Conservation (phyloP, 208 protist species). For the Naegleria fowleri region DNA sequence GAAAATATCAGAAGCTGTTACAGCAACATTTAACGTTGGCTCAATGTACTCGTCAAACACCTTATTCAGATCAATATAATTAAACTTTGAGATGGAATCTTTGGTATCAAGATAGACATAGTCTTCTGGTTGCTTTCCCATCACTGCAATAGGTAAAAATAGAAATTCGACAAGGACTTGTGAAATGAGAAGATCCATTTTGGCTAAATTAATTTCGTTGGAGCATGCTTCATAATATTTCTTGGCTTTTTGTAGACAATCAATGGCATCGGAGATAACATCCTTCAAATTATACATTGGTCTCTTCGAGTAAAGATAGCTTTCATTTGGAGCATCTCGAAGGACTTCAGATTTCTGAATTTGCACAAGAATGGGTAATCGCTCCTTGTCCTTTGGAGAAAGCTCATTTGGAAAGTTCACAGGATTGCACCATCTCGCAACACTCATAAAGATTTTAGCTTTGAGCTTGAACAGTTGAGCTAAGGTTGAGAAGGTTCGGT, state of each 20-base stretch:
- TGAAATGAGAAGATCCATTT: background rate
- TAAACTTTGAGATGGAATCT: background rate
- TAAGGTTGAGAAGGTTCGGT: background rate
- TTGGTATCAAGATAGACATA: background rate
- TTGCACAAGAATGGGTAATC: background rate
- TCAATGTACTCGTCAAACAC: background rate
- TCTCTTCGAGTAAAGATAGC: background rate
- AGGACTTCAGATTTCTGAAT: background rate
- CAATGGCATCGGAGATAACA: background rate
- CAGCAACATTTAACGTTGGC: background rate
- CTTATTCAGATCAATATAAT: background rate
- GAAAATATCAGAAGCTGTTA: background rate
- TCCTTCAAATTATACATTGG: background rate
- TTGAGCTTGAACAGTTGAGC: background rate
- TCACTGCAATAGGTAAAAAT: background rate
- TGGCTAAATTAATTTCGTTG: background rate
- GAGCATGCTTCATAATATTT: background rate
- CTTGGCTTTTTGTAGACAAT: background rate
- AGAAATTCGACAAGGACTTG: background rate
- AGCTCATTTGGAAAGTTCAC: background rate
- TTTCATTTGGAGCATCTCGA: background rate
- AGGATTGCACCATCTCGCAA: background rate
- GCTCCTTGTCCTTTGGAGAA: background rate
- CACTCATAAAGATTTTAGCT: background rate
- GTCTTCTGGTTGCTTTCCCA: background rate